Evolutionary conservation across 2,329 filamentous ascomycete species (phyloP), one percentile per base, ranked within the genome.

Genomic region (Botrytis aclada): DNA sequence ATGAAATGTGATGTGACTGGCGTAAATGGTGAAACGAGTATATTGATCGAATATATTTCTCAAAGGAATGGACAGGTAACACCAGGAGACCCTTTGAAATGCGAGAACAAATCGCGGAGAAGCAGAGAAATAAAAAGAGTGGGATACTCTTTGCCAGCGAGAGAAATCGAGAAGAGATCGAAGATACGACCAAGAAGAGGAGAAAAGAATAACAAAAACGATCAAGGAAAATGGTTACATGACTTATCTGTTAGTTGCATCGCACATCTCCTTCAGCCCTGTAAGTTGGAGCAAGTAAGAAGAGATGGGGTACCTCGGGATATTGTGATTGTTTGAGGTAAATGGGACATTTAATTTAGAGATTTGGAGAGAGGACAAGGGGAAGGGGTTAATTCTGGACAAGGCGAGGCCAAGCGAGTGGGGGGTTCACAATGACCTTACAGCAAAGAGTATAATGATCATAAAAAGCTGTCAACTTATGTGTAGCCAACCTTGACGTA

Each of bases 291-390:
- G 67, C 67, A 58, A 54, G 62, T 61, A 69, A 34, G 25, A 66
- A 56, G 51, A 51, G 25, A 47, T 58, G 32, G 34, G 56, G 41
- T 34, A 45, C 37, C 29, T 72, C 39, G 56, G 65, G 71, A 72
- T 39, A 71, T 64, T 71, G 32, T 51, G 8, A 47, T 70, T 78
- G 86, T 88, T 87, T 87, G 86, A 87, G 83, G 82, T 85, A 85
- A 81, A 86, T 85, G 83, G 83, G 82, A 84, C 75, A 71, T 70
- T 71, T 62, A 70, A 71, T 71, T 65, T 56, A 14, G 43, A 71
- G 20, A 60, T 67, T 39, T 66, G 25, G 25, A 29, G 64, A 67
- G 45, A 67, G 45, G n/a, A 56, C 64, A 54, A 67, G 64, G 64
- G 64, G 64, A 54, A 67, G 64, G 64, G 64, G 64, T 32, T 29